Evolutionary conservation across 164 flowering plant genomes (phyloP).

Genomic region (Pachysandra terminalis): DNA sequence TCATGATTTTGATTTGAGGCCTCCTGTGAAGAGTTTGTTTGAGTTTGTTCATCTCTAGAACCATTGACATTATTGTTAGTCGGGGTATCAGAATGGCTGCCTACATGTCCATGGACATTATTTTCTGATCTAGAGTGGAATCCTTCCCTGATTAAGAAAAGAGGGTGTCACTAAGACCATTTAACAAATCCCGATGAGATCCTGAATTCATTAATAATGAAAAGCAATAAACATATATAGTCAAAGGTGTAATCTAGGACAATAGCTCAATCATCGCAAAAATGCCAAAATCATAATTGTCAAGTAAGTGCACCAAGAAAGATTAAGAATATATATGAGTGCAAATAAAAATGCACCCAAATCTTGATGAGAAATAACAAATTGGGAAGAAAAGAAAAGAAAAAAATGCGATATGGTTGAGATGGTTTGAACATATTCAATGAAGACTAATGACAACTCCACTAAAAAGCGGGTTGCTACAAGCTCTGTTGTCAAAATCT

Average conservation of each 20-base stretch:
- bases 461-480: no score
- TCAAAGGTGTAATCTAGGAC: neutral
- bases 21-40: conserved; percentile 32
- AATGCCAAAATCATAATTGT: neutral
- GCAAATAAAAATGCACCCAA: no score
- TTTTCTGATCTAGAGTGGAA: conserved; percentile 77
- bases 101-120: conserved; percentile 84
- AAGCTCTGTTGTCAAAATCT: no score
- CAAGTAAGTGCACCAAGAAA: no score
- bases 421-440: no score
- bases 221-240: neutral
- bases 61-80: conserved; percentile 35
- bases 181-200: neutral
- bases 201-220: neutral
- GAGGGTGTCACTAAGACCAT: neutral
- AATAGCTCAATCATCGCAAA: neutral
- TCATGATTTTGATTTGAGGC: conserved; percentile 35
- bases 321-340: no score
- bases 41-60: conserved; percentile 39
- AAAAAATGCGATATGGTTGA: no score
- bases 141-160: conserved; percentile 65
- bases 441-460: no score
- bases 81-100: conserved; percentile 51
- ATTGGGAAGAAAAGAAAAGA: no score
- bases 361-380: no score